Percentiles rank a stretch among this genome's conserved stretches.
Conservation (phyloP, 805 yeast genomes). For the Candida taoyuanica region DNA sequence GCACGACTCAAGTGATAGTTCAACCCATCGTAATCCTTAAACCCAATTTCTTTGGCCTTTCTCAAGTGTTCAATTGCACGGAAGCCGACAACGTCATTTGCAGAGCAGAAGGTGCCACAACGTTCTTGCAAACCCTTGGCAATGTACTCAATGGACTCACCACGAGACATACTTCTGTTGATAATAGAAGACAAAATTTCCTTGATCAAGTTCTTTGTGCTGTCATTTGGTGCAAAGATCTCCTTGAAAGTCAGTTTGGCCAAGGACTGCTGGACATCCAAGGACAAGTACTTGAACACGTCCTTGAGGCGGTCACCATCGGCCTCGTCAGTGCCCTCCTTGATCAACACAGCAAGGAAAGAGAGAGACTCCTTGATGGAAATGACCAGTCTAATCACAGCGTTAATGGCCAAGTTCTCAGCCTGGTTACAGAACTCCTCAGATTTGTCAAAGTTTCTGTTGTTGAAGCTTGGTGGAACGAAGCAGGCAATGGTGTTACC, state of each 20-base stretch:
- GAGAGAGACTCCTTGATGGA: constrained; percentile 88
- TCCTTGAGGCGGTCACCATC: constrained; percentile 40
- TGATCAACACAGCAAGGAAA: constrained; percentile 74
- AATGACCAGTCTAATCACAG: constrained; percentile 67
- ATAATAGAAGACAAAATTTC: constrained; percentile 87
- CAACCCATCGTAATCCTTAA: constrained; percentile 65
- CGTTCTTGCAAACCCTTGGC: constrained; percentile 85
- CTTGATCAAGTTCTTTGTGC: constrained; percentile 55
- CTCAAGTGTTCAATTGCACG: constrained; percentile 90
- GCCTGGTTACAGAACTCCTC: constrained; percentile 78
- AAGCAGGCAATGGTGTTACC: constrained; percentile 58
- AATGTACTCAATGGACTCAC: constrained; percentile 89
- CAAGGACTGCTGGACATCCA: constrained; percentile 65
- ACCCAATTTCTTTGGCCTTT: constrained; percentile 73
- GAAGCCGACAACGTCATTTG: constrained; percentile 89
- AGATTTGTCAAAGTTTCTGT: constrained; percentile 29
- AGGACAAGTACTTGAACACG: constrained; percentile 62
- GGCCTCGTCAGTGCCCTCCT: constrained; percentile 48
- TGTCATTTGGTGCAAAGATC: constrained; percentile 66
- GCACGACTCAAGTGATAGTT: constrained; percentile 68
- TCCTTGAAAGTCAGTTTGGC: constrained; percentile 66
- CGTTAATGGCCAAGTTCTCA: constrained; percentile 82
- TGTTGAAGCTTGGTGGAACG: constrained; percentile 49
- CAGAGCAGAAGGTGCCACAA: constrained; percentile 92
- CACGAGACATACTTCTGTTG: constrained; percentile 80